phyloP scores from a whole-genome alignment of 148 eudicot species.

The Arbutus unedo region DNA sequence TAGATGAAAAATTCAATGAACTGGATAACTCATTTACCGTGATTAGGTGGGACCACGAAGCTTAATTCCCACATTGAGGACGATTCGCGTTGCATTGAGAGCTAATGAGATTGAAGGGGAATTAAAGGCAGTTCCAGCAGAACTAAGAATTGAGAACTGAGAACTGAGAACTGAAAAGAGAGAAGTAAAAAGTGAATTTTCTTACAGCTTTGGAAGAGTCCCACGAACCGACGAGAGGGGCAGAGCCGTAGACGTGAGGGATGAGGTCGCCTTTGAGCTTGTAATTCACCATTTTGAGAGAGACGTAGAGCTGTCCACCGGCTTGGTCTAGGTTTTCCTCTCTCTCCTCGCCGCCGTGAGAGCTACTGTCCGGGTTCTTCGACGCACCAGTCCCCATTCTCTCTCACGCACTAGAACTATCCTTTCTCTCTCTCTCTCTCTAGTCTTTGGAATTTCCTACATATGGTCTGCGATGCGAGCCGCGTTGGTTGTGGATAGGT shows the following conservation, averaged over 20 bases:
- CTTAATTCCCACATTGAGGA: conserved; percentile 87
- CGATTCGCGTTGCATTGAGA: conserved; percentile 83
- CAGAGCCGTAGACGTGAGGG: conserved; percentile 91
- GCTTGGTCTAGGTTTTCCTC: conserved; percentile 37
- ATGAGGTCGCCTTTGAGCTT: conserved; percentile 47
- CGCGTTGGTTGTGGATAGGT: conserved; percentile 1
- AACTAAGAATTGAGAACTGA: neutral
- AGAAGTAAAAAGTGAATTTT: neutral
- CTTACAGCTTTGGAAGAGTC: conserved; percentile 76
- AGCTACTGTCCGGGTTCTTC: conserved; percentile 40
- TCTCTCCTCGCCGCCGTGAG: conserved; percentile 53
- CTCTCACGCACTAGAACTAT: neutral
- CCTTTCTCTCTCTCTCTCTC: neutral
- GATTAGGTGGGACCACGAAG: conserved; percentile 91
- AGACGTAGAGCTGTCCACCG: conserved; percentile 75
- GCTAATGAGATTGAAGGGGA: conserved; percentile 27
- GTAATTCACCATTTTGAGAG: conserved; percentile 81
- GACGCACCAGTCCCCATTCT: conserved; percentile 74
- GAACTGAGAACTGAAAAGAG: neutral
- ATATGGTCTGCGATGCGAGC: neutral
- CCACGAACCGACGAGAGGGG: conserved; percentile 87
- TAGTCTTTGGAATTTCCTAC: too few species aligned
- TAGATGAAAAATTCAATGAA: neutral
- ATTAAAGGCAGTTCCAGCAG: neutral
- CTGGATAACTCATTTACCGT: conserved; percentile 41